A percentile compares a stretch with the other conserved stretches of the same genome.
Evolutionary conservation across 768 basidiomycete species (phyloP).

Genomic region (Pilatotrama ljubarskyi): DNA sequence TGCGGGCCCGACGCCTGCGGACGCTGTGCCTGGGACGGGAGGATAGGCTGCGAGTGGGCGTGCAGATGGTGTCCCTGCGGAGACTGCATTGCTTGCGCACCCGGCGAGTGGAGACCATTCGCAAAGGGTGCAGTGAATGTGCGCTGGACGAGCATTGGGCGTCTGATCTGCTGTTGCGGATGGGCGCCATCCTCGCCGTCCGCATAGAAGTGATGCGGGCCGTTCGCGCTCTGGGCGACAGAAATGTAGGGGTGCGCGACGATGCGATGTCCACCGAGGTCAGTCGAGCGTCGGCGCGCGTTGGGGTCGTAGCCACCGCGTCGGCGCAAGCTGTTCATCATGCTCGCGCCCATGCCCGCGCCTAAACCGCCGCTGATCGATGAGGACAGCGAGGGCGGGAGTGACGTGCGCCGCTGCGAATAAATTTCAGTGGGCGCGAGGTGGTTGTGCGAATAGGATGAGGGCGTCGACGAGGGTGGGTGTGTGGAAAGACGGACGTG

Average conservation of each 20-base stretch:
- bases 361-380: background rate
- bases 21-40: constrained; percentile 13
- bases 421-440: constrained; percentile 22
- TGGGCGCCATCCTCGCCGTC: constrained; percentile 3
- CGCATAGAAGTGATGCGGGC: background rate
- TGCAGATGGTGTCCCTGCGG: constrained; percentile 3
- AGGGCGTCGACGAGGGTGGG: constrained; percentile 6
- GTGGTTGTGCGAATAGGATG: constrained; percentile 12
- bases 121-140: constrained; percentile 6
- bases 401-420: constrained; percentile 20
- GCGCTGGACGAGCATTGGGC: constrained; percentile 16
- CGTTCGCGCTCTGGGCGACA: constrained; percentile 26
- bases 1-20: background rate
- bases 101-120: background rate
- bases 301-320: constrained; percentile 24
- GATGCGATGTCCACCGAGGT: constrained; percentile 19
- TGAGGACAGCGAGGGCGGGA: constrained; percentile 13
- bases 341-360: background rate
- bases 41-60: constrained; percentile 14
- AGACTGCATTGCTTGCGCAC: constrained; percentile 3
- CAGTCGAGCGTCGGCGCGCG: constrained; percentile 25
- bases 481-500: constrained; percentile 15
- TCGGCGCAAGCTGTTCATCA: constrained; percentile 5
- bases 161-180: constrained; percentile 7
- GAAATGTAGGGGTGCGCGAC: constrained; percentile 30